Evolutionary conservation across 2,329 filamentous ascomycete genomes (phyloP).

Genomic region (Periconia digitata): DNA sequence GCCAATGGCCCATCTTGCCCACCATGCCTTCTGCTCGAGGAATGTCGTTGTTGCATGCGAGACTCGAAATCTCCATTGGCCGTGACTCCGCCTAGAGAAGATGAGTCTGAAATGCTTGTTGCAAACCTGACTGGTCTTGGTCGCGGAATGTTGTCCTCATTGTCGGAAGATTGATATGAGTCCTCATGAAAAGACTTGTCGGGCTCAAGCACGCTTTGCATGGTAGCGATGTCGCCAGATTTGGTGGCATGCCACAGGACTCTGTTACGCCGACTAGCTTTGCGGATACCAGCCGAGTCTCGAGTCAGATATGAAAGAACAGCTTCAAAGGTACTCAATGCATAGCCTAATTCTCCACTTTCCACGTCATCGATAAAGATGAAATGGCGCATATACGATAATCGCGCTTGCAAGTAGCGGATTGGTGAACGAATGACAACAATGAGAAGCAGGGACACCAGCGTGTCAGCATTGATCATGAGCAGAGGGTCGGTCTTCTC

Average conservation of each 20-base stretch:
- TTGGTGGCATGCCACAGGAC: constrained; percentile 84
- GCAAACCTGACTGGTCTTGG: constrained; percentile 35
- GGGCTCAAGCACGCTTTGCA: constrained; percentile 80
- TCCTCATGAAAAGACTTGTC: constrained; percentile 48
- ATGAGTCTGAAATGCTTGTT: constrained; percentile 30
- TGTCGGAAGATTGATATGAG: constrained; percentile 25
- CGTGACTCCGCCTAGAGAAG: constrained; percentile 28
- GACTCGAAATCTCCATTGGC: constrained; percentile 32
- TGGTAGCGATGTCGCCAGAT: constrained; percentile 72
- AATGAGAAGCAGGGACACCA: constrained; percentile 87
- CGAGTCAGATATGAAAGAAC: constrained; percentile 84
- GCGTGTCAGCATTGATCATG: constrained; percentile 81
- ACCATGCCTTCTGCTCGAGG: constrained; percentile 17
- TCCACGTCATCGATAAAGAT: constrained; percentile 98
- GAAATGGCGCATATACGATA: constrained; percentile 96
- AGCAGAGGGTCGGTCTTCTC: constrained; percentile 59
- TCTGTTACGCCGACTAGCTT: constrained; percentile 83
- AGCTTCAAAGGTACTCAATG: constrained; percentile 91
- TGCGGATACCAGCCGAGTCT: constrained; percentile 79
- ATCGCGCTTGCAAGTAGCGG: constrained; percentile 80
- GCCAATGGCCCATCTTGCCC: constrained; percentile 55
- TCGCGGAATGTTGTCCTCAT: constrained; percentile 25
- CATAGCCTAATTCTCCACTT: constrained; percentile 93
- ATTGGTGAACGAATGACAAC: constrained; percentile 91
- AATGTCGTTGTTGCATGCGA: constrained; percentile 20